Base-by-base conservation (phyloP, 1,284 basidiomycete species). In the Volvariella volvacea region DNA sequence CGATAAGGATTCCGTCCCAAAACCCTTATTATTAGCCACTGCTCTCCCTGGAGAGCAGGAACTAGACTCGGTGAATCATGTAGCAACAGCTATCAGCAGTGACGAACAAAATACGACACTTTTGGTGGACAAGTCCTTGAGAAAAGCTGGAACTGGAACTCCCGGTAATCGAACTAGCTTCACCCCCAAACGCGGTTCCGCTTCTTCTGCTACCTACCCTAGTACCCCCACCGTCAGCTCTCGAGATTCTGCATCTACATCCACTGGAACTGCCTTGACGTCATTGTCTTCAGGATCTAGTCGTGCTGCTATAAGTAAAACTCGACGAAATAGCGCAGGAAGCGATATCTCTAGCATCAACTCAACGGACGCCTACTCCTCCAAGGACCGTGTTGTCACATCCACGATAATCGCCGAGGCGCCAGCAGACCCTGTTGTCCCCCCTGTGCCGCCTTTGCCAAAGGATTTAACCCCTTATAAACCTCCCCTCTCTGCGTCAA, bases 391-490 rank as follows among this genome's bases (percentile, higher is more conserved):
- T 40, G 78, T 74, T 38, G 75, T 79, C 37, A 74, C 72, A 22
- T 68, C 84, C 42, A 74, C 74, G 41, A 63, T 69, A 37, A 72
- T 72, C 46, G 72, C 68, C 34, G 87, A 89, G 48, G 63, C 60
- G 30, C 59, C 65, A 34, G 85, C 87, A 46, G 80, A 81, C 48
- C 64, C 68, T 49, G 55, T 66, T 47, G 92, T 97, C 4, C 95
- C 96, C 1, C 95, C 95, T 17, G 96, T 99, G 1, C 95, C 95
- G 25, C 95, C 96, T 36, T 68, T 99, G 16, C 95, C 95, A 30
- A 97, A 96, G 66, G 90, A 92, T 53, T 65, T 92, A 51, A 85
- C 88, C 30, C 77, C 67, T 15, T 93, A 84, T 65, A 80, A 83
- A 50, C 84, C 89, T 4, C 81, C 76, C 22, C 76, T 73, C 31